Base-by-base conservation (phyloP, 2,329 filamentous ascomycete genomes). In the Epicoccum nigrum region DNA sequence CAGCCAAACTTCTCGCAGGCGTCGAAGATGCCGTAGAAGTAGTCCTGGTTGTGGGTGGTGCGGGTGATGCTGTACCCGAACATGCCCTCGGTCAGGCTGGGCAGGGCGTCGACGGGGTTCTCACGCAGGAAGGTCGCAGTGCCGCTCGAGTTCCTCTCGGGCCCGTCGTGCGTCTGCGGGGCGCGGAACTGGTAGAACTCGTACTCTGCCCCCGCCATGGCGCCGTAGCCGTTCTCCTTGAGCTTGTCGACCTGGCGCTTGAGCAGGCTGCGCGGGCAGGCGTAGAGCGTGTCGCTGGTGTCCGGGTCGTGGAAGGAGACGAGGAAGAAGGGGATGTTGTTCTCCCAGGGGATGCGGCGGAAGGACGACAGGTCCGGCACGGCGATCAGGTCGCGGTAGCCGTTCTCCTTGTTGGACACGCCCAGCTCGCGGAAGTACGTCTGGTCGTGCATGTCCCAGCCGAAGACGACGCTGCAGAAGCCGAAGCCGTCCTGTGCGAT, bases 371-470 rank as follows among this genome's bases (percentile, higher is more conserved):
- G 77, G 68, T 97, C 92, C 1, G 92, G 87, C 30, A 93, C 79
- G 12, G 92, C 92, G 42, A 96, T 82, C 34, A 96, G 77, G 72
- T 96, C 92, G 59, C 87, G 84, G 74, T 96, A 96, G 34, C 92
- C 92, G 71, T 96, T 96, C 67, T 90, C 87, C 62, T 89, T 89
- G 76, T 96, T 96, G 76, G 90, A 94, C 72, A 96, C 88, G 67
- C 84, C 83, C 58, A 96, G 83, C 76, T 96, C 92, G 63, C 83
- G 85, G 71, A 90, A 87, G 74, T 96, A 97, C 9, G 90, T 95
- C 77, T 86, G 82, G 69, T 97, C 92, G 74, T 97, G 92, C 90
- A 96, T 96, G 75, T 97, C 92, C 92, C 92, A 96, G 71, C 92
- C 92, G 67, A 96, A 96, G 59, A 96, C 86, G 61, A 96, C 91